Conservation (phyloP, 140 eudicot genomes). For the Ambrosia hybrid region DNA sequence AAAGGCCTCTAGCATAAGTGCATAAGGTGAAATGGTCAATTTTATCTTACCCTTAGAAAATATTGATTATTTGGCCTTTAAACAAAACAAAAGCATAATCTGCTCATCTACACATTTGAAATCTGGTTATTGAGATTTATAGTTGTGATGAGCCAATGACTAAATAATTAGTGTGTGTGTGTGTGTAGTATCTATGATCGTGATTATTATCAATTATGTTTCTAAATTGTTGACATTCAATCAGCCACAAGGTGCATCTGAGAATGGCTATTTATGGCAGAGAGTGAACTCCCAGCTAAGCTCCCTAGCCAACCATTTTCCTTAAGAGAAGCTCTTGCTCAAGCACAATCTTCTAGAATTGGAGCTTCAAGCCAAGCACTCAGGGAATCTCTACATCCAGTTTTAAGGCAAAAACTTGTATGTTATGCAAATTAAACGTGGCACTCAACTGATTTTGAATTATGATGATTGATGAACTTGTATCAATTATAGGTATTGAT, state of each 20-base stretch:
- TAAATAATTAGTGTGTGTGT: too few species aligned
- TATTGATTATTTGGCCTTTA: neutral
- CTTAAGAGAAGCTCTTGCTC: constrained; percentile 97
- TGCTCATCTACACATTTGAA: neutral
- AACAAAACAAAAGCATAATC: neutral
- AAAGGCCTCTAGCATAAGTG: too few species aligned
- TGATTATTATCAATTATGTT: neutral
- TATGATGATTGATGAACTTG: neutral
- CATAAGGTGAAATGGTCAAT: neutral
- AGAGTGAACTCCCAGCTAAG: constrained; percentile 91
- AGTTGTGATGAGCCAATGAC: neutral
- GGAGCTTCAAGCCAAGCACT: constrained; percentile 97
- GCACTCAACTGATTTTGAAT: neutral
- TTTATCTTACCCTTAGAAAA: neutral
- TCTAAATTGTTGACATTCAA: constrained; percentile 8
- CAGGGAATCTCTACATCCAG: constrained; percentile 93
- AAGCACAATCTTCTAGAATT: constrained; percentile 92
- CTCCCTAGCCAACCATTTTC: constrained; percentile 99
- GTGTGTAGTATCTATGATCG: neutral
- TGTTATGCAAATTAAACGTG: constrained; percentile 9
- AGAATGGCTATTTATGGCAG: constrained; percentile 95
- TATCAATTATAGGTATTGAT: constrained; percentile 7
- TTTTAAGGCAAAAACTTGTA: constrained; percentile 96
- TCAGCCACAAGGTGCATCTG: constrained; percentile 92
- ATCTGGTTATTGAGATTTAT: neutral